Percentiles rank a stretch among this genome's conserved stretches.
Evolutionary conservation across 2,329 filamentous ascomycete genomes (phyloP).

Genomic region (Ophiostoma populinum): DNA sequence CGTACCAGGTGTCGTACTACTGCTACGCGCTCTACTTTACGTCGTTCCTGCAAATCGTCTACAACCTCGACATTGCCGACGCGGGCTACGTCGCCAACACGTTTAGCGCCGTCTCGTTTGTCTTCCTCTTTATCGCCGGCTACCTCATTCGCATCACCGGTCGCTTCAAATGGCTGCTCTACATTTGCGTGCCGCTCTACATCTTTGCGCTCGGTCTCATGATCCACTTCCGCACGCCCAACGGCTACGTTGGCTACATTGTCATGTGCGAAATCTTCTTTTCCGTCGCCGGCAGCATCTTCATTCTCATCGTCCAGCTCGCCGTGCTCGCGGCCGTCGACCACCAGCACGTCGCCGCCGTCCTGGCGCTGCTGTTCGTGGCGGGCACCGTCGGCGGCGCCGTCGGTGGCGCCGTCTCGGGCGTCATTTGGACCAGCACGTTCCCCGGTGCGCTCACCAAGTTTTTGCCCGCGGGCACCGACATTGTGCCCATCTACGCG

Average conservation of each 20-base stretch:
- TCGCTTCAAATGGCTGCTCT: constrained; percentile 27
- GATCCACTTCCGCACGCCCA: constrained; percentile 36
- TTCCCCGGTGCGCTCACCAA: constrained; percentile 31
- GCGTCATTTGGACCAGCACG: constrained; percentile 41
- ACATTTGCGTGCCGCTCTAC: constrained; percentile 34
- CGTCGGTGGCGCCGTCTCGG: constrained; percentile 39
- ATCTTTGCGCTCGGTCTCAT: constrained; percentile 36
- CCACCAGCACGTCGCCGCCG: constrained; percentile 5
- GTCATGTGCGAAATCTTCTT: constrained; percentile 38
- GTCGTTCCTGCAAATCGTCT: constrained; percentile 37
- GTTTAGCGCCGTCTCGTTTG: constrained; percentile 17
- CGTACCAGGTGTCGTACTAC: too few species aligned
- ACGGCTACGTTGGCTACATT: constrained; percentile 29
- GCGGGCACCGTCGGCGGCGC: constrained; percentile 41
- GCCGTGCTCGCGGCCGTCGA: constrained; percentile 4
- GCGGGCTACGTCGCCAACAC: constrained; percentile 32
- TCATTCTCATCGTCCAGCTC: constrained; percentile 4
- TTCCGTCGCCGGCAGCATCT: constrained; percentile 2
- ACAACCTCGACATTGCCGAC: constrained; percentile 28
- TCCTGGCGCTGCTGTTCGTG: constrained; percentile 1
- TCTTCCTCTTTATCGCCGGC: constrained; percentile 27
- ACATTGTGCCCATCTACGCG: constrained; percentile 32
- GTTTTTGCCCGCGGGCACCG: constrained; percentile 27
- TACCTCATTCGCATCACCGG: constrained; percentile 19
- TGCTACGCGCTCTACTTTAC: constrained; percentile 26